Evolutionary conservation across 768 basidiomycete species (phyloP), one percentile per base, ranked within the genome.

Genomic region (Podaxis sp.): DNA sequence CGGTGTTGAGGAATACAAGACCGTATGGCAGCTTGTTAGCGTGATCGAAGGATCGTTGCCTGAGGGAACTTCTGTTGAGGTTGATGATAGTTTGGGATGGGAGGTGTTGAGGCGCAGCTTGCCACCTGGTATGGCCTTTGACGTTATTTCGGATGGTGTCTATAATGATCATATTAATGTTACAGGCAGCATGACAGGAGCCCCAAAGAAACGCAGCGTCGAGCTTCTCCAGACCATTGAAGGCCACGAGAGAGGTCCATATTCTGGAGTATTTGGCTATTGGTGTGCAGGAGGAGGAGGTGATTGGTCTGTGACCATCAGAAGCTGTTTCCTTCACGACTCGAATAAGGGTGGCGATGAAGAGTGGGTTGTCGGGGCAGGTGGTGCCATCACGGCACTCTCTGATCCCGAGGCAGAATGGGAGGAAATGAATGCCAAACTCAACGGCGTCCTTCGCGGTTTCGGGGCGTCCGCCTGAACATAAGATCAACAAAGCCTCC

Each of bases 321-420:
- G 96, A 51, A 96, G 93, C 65, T 94, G 95, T 73, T 91, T 93
- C 82, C 91, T 89, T 70, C 81, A 85, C 66, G 84, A 87, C 40
- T 56, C 30, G 52, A 67, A 13, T 54, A 64, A 11, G 54, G 61
- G 41, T 3, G 46, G 30, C 22, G 63, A 66, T 30, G 87, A 92
- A 68, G 79, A 85, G 44, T 93, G 91, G 92, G 76, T 79, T 1
- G 80, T 96, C 36, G 96, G 95, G 20, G 94, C 95, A 20, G 96
- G 96, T n/a, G 96, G 96, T 38, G 96, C 95, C 10, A 97, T 99
- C 67, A 98, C 96, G 22, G 95, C 94, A 13, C 80, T 98, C 41
- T 96, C 95, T 4, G 86, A 95, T 64, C 82, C 89, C 4, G 84
- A 87, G 50, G 87, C 82, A 5, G 96, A 98, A 73, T 97, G 95